These are phyloP conservation scores for Saturnispora zaruensis DNA, from an alignment of 805 yeast species.

Conservation along the genomic window DNA sequence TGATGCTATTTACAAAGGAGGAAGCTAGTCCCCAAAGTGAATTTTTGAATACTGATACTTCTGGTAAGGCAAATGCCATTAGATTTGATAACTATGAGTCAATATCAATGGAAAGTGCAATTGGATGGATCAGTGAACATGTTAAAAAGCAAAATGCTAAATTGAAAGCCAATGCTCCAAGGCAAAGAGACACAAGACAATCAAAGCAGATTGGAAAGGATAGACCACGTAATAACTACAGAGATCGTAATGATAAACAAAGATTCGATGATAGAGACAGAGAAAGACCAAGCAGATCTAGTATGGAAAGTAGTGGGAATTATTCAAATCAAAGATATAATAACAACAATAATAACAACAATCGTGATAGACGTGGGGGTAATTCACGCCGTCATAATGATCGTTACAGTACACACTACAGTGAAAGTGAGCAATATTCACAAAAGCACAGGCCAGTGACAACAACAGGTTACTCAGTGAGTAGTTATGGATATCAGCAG, in stretches of 20 bases:
- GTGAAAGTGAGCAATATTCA: conserved; percentile 8
- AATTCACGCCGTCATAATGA: conserved; percentile 18
- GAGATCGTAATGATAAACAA: conserved; percentile 5
- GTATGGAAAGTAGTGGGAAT: neutral
- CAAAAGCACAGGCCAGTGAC: conserved; percentile 6
- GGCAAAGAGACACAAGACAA: conserved; percentile 8
- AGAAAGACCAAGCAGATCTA: conserved; percentile 8
- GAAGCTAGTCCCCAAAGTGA: conserved; percentile 34
- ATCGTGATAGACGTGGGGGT: conserved; percentile 6
- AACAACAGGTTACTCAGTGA: neutral
- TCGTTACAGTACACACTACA: conserved; percentile 1
- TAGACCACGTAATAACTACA: conserved; percentile 5
- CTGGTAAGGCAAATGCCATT: conserved; percentile 43
- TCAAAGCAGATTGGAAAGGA: conserved; percentile 7
- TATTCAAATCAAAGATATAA: conserved; percentile 11
- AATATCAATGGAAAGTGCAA: conserved; percentile 58
- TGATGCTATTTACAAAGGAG: conserved; percentile 58
- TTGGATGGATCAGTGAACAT: conserved; percentile 39
- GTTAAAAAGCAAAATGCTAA: conserved; percentile 35
- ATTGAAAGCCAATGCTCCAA: conserved; percentile 9
- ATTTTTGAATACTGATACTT: neutral
- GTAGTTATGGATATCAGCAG: conserved; percentile 3
- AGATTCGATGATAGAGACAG: conserved; percentile 13
- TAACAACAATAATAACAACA: neutral
- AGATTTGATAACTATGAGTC: conserved; percentile 77